Conservation (phyloP, 306 rosid genomes). For the Ziziphus jujuba region DNA sequence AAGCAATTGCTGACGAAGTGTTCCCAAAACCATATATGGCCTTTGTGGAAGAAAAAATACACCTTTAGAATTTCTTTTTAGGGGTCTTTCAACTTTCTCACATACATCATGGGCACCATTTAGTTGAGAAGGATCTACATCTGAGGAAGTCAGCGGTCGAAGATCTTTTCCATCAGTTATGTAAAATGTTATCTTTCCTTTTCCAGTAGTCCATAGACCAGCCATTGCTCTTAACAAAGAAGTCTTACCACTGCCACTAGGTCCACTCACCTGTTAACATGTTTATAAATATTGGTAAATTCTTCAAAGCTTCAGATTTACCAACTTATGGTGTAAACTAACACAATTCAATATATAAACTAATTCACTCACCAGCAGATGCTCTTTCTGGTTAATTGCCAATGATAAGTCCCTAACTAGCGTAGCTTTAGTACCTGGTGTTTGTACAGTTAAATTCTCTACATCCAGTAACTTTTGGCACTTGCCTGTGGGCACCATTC, state of each 20-base stretch:
- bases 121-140: conserved; percentile 26
- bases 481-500: conserved; percentile 51
- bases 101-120: conserved; percentile 24
- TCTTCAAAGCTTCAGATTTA: conserved; percentile 12
- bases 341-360: neutral
- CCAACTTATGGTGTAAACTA: neutral
- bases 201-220: conserved; percentile 91
- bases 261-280: conserved; percentile 73
- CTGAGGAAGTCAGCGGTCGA: conserved; percentile 38
- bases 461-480: conserved; percentile 56
- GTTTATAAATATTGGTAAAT: conserved; percentile 15
- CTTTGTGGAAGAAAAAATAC: conserved; percentile 94
- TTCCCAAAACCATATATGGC: conserved; percentile 96
- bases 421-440: conserved; percentile 65
- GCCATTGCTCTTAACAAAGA: conserved; percentile 90
- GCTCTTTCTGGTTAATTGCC: conserved; percentile 58
- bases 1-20: conserved; percentile 87
- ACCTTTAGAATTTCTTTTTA: conserved; percentile 47
- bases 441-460: conserved; percentile 69
- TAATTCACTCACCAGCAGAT: conserved; percentile 63
- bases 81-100: conserved; percentile 36
- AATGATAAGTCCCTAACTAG: conserved; percentile 70
- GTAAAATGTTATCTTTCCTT: conserved; percentile 70
- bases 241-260: conserved; percentile 93
- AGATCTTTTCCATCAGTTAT: conserved; percentile 44